phyloP scores from a whole-genome alignment of 225 moss, liverwort and hornwort genomes.

The Pseudoscleropodium purum region DNA sequence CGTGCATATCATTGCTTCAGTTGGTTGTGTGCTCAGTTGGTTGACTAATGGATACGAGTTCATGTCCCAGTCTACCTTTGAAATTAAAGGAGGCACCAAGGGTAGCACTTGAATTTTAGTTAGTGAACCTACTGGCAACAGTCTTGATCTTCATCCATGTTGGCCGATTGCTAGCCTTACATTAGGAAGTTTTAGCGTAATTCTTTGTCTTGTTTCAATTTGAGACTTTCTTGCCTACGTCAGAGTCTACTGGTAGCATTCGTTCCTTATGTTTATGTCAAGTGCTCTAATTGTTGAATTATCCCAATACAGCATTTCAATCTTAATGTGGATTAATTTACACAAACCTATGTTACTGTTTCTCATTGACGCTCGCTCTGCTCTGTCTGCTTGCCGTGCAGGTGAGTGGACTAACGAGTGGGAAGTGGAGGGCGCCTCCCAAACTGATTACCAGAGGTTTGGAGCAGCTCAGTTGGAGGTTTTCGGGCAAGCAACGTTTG shows the following conservation, averaged over 20 bases:
- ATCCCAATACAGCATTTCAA: not conserved
- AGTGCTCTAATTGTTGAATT: not conserved
- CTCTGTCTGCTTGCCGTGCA: not conserved
- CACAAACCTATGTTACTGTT: no score
- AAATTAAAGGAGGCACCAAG: not conserved
- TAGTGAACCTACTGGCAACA: not conserved
- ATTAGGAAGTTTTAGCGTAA: not conserved
- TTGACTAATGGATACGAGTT: not conserved
- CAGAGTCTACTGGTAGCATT: not conserved
- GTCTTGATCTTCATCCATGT: no score
- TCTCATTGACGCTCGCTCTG: not conserved
- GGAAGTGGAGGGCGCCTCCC: slow-evolving; percentile 22
- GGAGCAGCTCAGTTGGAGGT: slow-evolving; percentile 31
- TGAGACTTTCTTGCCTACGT: not conserved
- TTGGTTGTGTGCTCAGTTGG: not conserved
- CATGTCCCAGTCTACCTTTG: not conserved
- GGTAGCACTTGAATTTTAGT: not conserved
- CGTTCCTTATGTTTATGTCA: not conserved
- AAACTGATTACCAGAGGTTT: slow-evolving; percentile 28
- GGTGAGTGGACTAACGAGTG: slow-evolving; percentile 50
- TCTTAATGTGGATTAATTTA: not conserved
- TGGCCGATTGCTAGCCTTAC: not conserved
- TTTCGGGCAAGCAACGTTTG: slow-evolving; percentile 28
- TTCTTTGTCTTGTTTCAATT: not conserved
- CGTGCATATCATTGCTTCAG: not conserved